Evolutionary conservation across 2,329 filamentous ascomycete species (phyloP).

Genomic region (Fusarium concolor): DNA sequence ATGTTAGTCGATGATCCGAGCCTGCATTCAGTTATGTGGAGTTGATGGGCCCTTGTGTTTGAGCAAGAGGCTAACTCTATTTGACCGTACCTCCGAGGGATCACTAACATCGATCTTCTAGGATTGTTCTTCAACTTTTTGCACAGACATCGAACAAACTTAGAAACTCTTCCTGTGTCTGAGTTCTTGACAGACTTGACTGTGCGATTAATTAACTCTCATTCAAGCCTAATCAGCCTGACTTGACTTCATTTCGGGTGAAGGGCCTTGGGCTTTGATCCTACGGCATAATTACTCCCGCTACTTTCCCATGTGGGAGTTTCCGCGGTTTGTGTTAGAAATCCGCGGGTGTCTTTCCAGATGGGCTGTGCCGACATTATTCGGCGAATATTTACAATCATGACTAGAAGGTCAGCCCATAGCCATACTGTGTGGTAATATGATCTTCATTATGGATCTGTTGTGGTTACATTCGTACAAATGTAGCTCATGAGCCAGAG

Average conservation of each 20-base stretch:
- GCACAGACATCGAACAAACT: slow-evolving; percentile 12
- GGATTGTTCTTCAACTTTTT: slow-evolving; percentile 3
- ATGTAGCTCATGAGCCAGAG: slow-evolving; percentile 1
- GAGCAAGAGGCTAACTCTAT: slow-evolving; percentile 36
- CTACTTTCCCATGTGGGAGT: not conserved
- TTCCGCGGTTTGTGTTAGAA: slow-evolving; percentile 7
- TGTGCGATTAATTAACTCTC: not conserved
- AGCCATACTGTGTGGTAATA: not conserved
- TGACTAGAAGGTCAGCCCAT: slow-evolving; percentile 6
- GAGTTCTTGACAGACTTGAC: not conserved
- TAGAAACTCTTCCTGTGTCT: slow-evolving; percentile 1
- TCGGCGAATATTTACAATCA: slow-evolving; percentile 5
- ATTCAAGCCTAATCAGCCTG: not conserved
- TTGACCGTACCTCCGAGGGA: slow-evolving; percentile 36
- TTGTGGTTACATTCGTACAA: slow-evolving; percentile 17
- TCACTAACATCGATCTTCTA: slow-evolving; percentile 24
- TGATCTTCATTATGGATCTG: slow-evolving; percentile 27
- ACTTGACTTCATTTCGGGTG: not conserved
- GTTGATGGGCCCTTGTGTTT: slow-evolving; percentile 18
- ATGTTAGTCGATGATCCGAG: slow-evolving; percentile 16
- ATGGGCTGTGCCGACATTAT: slow-evolving; percentile 9
- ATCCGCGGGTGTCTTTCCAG: not conserved
- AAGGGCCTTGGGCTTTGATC: not conserved
- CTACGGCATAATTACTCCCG: not conserved
- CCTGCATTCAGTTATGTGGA: slow-evolving; percentile 29